phyloP scores from a whole-genome alignment of 208 protist genomes.

The Naegleria gruberi region DNA sequence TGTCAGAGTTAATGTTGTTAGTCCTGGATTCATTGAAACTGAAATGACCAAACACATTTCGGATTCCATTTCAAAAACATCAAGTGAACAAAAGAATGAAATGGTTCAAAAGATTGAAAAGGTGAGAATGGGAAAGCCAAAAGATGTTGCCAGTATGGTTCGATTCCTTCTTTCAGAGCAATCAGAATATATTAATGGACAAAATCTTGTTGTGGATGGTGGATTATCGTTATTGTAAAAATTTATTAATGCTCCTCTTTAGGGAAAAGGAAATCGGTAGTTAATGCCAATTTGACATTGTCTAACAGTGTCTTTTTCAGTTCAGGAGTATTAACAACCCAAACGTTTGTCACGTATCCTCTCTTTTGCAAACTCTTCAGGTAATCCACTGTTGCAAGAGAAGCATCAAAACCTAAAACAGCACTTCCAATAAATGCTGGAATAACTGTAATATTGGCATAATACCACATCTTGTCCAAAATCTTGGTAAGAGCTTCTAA shows the following conservation, averaged over 20 bases:
- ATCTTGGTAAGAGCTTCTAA: background rate
- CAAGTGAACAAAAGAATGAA: background rate
- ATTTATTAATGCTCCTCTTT: background rate
- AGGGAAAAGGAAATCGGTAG: background rate
- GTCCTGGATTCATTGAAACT: slow-evolving; percentile 70
- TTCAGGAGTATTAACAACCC: background rate
- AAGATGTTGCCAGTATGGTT: background rate
- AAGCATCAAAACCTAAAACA: background rate
- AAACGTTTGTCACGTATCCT: background rate
- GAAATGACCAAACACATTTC: slow-evolving; percentile 47
- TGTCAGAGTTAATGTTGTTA: slow-evolving; percentile 77
- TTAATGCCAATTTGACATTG: background rate
- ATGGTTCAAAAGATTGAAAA: background rate
- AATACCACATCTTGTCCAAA: background rate
- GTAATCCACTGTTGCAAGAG: background rate
- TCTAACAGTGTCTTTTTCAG: background rate
- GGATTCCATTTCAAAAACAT: background rate
- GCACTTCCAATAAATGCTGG: background rate
- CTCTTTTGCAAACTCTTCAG: background rate
- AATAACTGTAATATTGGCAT: background rate
- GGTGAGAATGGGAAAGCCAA: background rate
- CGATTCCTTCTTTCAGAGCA: background rate
- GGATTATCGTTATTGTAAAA: background rate
- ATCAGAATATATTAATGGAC: background rate
- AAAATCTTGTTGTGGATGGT: slow-evolving; percentile 4